A percentile compares a stretch with the other conserved stretches of the same genome.
phyloP scores from a whole-genome alignment of 768 basidiomycete genomes.

The Ramaria sp. region DNA sequence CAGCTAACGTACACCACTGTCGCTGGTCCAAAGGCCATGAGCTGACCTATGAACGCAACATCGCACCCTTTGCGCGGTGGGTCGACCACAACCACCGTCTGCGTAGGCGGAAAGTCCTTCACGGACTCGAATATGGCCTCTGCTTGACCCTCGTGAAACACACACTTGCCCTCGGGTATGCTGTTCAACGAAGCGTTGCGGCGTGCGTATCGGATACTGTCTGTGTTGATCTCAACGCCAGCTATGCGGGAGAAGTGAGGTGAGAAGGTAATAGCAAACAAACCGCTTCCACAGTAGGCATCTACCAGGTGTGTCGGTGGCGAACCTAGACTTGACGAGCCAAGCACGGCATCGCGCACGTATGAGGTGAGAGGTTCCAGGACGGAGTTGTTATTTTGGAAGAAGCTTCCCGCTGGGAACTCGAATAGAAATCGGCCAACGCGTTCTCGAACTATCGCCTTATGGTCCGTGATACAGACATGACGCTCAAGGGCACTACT shows the following conservation, averaged over 20 bases:
- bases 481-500: slow-evolving; percentile 41
- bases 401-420: slow-evolving; percentile 82
- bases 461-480: slow-evolving; percentile 77
- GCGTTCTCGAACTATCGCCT: slow-evolving; percentile 67
- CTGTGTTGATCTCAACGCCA: slow-evolving; percentile 77
- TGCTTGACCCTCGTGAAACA: slow-evolving; percentile 75
- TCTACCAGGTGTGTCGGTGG: slow-evolving; percentile 83
- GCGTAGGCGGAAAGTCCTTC: slow-evolving; percentile 46
- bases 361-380: slow-evolving; percentile 76
- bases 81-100: slow-evolving; percentile 71
- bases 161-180: slow-evolving; percentile 42
- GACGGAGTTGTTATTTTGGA: slow-evolving; percentile 97
- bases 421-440: slow-evolving; percentile 78
- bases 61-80: slow-evolving; percentile 96
- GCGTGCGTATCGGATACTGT: slow-evolving; percentile 59
- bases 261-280: slow-evolving; percentile 79
- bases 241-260: slow-evolving; percentile 63
- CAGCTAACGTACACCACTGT: slow-evolving; percentile 88
- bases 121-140: slow-evolving; percentile 73
- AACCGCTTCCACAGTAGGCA: slow-evolving; percentile 84
- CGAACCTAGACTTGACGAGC: not conserved
- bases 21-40: slow-evolving; percentile 54
- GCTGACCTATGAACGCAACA: slow-evolving; percentile 62
- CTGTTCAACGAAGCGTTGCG: slow-evolving; percentile 56
- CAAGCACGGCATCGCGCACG: slow-evolving; percentile 55